Conservation (phyloP, 345 rosid species). For the Carallia pectinifolia region DNA sequence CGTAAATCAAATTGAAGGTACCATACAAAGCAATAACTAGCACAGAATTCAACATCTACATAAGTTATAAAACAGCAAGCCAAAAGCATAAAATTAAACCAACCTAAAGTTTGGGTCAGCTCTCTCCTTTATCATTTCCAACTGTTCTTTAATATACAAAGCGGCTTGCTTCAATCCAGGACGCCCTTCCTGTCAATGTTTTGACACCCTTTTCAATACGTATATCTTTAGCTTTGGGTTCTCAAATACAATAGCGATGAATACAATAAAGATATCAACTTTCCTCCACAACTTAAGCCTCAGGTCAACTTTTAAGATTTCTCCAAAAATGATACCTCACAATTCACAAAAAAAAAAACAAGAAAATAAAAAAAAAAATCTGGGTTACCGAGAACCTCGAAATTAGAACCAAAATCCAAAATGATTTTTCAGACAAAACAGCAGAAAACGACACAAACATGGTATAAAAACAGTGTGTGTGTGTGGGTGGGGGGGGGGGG, state of each 20-base stretch:
- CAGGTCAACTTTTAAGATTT: too few species aligned
- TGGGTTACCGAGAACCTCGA: too few species aligned
- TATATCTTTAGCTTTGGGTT: background rate
- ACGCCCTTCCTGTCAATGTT: slow-evolving; percentile 69
- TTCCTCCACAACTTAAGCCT: background rate
- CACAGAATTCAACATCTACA: background rate
- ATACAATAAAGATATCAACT: background rate
- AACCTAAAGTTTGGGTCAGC: slow-evolving; percentile 79
- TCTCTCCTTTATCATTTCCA: slow-evolving; percentile 64
- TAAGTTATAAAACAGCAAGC: background rate
- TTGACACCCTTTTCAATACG: background rate
- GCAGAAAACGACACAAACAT: background rate
- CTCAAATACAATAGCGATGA: background rate
- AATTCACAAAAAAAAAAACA: background rate
- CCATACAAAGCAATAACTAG: background rate
- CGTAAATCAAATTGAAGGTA: background rate
- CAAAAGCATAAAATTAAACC: background rate
- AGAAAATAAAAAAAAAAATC: background rate
- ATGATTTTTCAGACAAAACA: background rate
- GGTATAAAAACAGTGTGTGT: background rate
- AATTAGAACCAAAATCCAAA: background rate
- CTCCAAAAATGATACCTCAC: too few species aligned
- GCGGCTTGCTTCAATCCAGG: slow-evolving; percentile 87
- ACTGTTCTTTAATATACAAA: slow-evolving; percentile 60
- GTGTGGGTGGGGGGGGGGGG: background rate